These are phyloP conservation scores for Ascochyta fabae DNA, from an alignment of 2,329 filamentous ascomycete genomes.

Conservation along the genomic window DNA sequence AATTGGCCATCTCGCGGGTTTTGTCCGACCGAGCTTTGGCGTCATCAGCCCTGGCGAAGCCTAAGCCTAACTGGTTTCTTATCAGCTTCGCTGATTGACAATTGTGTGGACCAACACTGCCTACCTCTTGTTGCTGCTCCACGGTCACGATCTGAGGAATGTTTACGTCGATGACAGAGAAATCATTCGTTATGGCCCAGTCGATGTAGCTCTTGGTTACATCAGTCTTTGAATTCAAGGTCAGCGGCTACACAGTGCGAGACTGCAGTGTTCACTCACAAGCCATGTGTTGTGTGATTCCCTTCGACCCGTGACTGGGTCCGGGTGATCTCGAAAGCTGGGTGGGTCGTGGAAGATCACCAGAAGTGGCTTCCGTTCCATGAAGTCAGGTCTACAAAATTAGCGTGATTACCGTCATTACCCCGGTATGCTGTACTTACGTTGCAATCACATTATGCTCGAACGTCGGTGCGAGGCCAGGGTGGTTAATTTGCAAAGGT, in stretches of 20 bases:
- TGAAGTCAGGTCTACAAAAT: constrained; percentile 64
- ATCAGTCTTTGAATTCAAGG: constrained; percentile 70
- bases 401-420: constrained; percentile 4
- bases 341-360: constrained; percentile 90
- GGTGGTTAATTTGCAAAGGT: constrained; percentile 78
- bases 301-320: constrained; percentile 68
- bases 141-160: constrained; percentile 78
- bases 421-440: constrained; percentile 44
- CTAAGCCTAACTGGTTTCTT: constrained; percentile 23
- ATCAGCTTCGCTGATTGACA: constrained; percentile 4
- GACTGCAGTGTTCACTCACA: constrained; percentile 62
- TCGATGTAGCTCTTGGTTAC: constrained; percentile 79
- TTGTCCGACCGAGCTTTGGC: constrained; percentile 49
- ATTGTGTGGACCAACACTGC: constrained; percentile 4
- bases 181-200: constrained; percentile 79
- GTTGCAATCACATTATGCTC: constrained; percentile 87
- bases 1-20: constrained; percentile 76
- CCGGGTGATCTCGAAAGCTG: constrained; percentile 50
- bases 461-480: constrained; percentile 75
- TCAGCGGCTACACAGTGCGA: constrained; percentile 51
- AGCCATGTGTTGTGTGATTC: constrained; percentile 88
- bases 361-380: constrained; percentile 71
- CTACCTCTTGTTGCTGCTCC: constrained; percentile 58
- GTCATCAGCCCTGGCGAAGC: constrained; percentile 57
- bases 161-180: constrained; percentile 90